A percentile compares a stretch with the other conserved stretches of the same genome.
Evolutionary conservation across 257 asterid species (phyloP).

Genomic region (Solanum sparsipilum): DNA sequence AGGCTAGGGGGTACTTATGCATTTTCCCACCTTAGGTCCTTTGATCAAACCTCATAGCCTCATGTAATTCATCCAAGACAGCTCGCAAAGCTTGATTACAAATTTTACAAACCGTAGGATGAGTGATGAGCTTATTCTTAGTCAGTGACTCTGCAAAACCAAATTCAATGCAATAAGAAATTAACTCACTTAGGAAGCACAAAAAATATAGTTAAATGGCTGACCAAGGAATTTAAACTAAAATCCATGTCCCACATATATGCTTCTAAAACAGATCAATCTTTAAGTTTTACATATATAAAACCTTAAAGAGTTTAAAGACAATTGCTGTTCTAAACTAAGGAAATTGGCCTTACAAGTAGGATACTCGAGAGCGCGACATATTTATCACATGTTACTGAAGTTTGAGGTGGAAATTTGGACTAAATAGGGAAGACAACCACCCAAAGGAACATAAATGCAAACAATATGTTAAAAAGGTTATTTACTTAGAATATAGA

Average conservation of each 20-base stretch:
- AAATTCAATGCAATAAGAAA: neutral
- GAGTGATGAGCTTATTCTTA: constrained; percentile 80
- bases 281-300: neutral
- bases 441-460: neutral
- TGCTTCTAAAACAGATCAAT: neutral
- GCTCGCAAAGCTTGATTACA: constrained; percentile 49
- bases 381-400: neutral
- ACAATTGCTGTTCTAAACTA: neutral
- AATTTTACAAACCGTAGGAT: constrained; percentile 60
- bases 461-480: neutral
- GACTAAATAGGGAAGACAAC: too few relatives aligned
- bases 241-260: neutral
- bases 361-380: neutral
- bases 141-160: constrained; percentile 63
- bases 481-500: too few relatives aligned
- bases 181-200: neutral
- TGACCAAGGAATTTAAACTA: neutral
- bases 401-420: neutral
- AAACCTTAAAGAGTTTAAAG: neutral
- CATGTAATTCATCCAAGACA: constrained; percentile 83
- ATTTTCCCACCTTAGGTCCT: too few relatives aligned
- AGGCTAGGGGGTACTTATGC: too few relatives aligned
- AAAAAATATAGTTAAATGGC: neutral
- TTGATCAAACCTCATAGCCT: constrained; percentile 17
- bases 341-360: neutral